Evolutionary conservation across 1,284 basidiomycete genomes (phyloP), one percentile per base, ranked within the genome.

Genomic region (Leccinum pachyderme): DNA sequence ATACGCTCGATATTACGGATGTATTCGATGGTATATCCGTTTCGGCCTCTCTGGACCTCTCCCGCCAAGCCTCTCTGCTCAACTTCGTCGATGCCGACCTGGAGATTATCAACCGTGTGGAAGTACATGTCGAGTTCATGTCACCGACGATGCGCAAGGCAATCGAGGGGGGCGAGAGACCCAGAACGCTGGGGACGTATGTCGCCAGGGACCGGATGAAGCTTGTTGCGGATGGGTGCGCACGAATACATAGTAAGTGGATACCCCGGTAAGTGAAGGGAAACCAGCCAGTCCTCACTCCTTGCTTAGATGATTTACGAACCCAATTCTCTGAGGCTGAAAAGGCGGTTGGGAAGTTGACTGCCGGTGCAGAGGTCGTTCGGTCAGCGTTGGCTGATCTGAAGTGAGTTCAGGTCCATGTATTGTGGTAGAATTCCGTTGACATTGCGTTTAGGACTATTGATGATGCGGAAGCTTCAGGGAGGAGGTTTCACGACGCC

Each of bases 181-280:
- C 78, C 7, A 77, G 89, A 48, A 86, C 84, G n/a, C 69, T 93
- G 52, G 89, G 85, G 7, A 88, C 90, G 66, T 93, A 92, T 69
- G 89, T 93, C 22, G 86, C 84, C 29, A 79, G 77, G 60, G 80
- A 75, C 51, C 90, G 86, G 73, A 93, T 93, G 89, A 79, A 81
- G 56, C 81, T 91, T 62, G 89, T 92, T 0, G 83, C 84, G 1
- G 85, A 88, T 27, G 83, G 82, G 4, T 93, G 91, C 66, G 69
- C 75, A n/a, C 80, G 82, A 56, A 83, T 84, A 29, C 84, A 91
- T 71, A 81, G 86, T 83, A 61, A 53, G 81, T 75, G 24, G 6
- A 39, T 9, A 8, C 2, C 5, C 49, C 0, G 8, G 18, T 24
- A 15, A 45, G 9, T 6, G 31, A 25, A 1, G n/a, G 12, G 24